phyloP scores from a whole-genome alignment of 768 basidiomycete species.

The Naganishia vaughanmartiniae region DNA sequence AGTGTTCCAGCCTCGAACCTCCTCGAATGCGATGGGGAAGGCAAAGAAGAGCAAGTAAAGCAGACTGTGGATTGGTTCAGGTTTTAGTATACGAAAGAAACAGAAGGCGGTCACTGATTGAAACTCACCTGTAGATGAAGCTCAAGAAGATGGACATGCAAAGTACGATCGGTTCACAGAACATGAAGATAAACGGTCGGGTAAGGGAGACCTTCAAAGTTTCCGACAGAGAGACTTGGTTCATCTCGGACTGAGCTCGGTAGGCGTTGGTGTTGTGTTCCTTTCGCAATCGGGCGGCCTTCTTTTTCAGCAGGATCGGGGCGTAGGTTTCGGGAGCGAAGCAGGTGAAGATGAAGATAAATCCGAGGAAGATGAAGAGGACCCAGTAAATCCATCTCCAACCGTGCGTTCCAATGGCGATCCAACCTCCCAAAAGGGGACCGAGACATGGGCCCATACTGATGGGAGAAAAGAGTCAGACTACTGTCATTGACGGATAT shows the following conservation, averaged over 20 bases:
- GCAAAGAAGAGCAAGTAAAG: conserved; percentile 43
- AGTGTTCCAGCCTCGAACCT: conserved; percentile 35
- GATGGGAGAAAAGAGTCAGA: no score
- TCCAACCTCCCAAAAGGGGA: conserved; percentile 41
- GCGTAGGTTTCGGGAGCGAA: conserved; percentile 52
- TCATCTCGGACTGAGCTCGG: conserved; percentile 41
- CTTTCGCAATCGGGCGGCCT: conserved; percentile 46
- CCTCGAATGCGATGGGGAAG: conserved; percentile 40
- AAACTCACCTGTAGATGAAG: conserved; percentile 38
- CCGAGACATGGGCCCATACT: conserved; percentile 39
- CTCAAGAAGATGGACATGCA: conserved; percentile 41
- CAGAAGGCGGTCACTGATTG: no score
- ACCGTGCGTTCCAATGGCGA: conserved; percentile 30
- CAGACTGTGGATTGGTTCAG: conserved; percentile 17
- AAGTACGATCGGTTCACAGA: conserved; percentile 39
- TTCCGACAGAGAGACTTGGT: conserved; percentile 34
- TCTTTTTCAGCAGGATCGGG: conserved; percentile 45
- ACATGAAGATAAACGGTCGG: conserved; percentile 62
- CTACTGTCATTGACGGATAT: no score
- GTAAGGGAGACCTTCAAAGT: conserved; percentile 61
- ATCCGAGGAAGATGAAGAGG: conserved; percentile 35
- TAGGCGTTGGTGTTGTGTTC: conserved; percentile 39
- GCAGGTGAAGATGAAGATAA: conserved; percentile 33
- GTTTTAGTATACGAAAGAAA: conserved; percentile 7
- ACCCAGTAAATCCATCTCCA: conserved; percentile 46